Evolutionary conservation across 2,329 filamentous ascomycete species (phyloP).

Genomic region (Tympanopsis confertula): DNA sequence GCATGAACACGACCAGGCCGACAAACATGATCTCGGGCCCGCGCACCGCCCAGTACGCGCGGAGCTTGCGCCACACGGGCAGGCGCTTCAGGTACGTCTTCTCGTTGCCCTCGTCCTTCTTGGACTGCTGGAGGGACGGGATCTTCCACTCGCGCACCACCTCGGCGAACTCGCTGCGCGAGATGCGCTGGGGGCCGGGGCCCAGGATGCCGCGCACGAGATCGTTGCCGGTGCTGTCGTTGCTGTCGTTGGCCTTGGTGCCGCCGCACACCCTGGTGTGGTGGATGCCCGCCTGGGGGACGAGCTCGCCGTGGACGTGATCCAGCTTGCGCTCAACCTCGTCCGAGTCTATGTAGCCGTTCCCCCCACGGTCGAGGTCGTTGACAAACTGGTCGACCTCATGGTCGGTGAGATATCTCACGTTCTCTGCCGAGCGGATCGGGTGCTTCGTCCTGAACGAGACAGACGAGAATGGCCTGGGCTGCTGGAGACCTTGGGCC

Average conservation of each 20-base stretch:
- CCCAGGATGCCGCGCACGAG: constrained; percentile 39
- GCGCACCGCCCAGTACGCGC: constrained; percentile 42
- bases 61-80: constrained; percentile 28
- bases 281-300: constrained; percentile 30
- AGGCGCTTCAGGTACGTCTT: constrained; percentile 32
- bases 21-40: constrained; percentile 38
- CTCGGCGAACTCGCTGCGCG: constrained; percentile 30
- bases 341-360: constrained; percentile 37
- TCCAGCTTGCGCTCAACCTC: constrained; percentile 42
- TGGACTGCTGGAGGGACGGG: constrained; percentile 31
- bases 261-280: no score
- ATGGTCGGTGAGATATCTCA: constrained; percentile 26
- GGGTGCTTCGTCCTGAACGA: no score
- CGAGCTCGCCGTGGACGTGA: constrained; percentile 35
- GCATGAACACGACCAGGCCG: constrained; percentile 29
- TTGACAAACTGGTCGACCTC: constrained; percentile 40
- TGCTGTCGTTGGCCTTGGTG: constrained; percentile 17
- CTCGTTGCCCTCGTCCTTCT: constrained; percentile 31
- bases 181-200: constrained; percentile 26
- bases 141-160: constrained; percentile 32
- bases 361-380: constrained; percentile 35
- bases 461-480: no score
- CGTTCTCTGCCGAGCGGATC: no score
- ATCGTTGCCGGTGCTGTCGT: constrained; percentile 29
- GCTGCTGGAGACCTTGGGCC: no score